Conservation (phyloP, 2,329 filamentous ascomycete species). For the Huntiella savannae region DNA sequence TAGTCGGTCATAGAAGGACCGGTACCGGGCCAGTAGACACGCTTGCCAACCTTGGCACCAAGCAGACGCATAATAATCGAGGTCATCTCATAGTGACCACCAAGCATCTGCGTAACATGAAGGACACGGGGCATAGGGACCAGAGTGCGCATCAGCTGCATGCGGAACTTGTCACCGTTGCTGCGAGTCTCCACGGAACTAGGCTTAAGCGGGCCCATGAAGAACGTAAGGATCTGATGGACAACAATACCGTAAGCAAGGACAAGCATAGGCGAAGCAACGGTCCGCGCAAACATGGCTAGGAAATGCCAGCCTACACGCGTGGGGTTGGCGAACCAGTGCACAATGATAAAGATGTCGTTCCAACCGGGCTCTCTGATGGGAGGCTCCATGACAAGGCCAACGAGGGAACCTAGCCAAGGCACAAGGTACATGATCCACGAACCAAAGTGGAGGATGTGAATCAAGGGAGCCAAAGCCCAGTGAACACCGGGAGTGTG, state of each 20-base stretch:
- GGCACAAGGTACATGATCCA: slow-evolving; percentile 26
- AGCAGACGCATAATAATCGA: slow-evolving; percentile 30
- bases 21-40: slow-evolving; percentile 38
- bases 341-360: slow-evolving; percentile 22
- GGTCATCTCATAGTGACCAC: slow-evolving; percentile 35
- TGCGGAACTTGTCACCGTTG: slow-evolving; percentile 25
- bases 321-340: slow-evolving; percentile 29
- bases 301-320: slow-evolving; percentile 32
- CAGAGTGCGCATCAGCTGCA: slow-evolving; percentile 24
- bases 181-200: slow-evolving; percentile 16
- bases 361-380: slow-evolving; percentile 16
- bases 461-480: slow-evolving; percentile 23
- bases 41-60: slow-evolving; percentile 31
- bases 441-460: slow-evolving; percentile 16
- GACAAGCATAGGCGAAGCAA: slow-evolving; percentile 25
- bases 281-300: slow-evolving; percentile 23
- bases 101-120: slow-evolving; percentile 30
- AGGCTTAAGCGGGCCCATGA: slow-evolving; percentile 22
- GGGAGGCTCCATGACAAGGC: slow-evolving; percentile 24
- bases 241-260: slow-evolving; percentile 24
- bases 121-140: slow-evolving; percentile 26
- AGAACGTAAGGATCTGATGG: slow-evolving; percentile 22
- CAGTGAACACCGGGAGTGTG: slow-evolving; percentile 26
- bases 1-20: slow-evolving; percentile 34
- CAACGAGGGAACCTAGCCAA: slow-evolving; percentile 25